phyloP scores from a whole-genome alignment of 345 rosid genomes.

The Brassica rapa region DNA sequence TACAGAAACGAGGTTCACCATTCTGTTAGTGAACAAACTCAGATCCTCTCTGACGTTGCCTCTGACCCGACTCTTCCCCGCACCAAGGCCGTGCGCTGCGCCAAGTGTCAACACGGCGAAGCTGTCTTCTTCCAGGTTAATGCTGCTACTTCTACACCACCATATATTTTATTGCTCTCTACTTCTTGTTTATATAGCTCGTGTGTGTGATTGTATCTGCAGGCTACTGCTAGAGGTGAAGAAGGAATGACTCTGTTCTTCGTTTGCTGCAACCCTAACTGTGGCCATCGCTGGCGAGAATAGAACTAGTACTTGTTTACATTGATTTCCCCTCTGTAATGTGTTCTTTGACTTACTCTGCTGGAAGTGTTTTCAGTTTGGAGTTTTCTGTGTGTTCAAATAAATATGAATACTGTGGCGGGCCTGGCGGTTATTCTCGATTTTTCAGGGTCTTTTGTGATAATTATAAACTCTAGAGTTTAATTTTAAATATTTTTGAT shows the following conservation, averaged over 20 bases:
- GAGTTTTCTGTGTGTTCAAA: too few relatives aligned
- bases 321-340: not conserved
- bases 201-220: conserved; percentile 26
- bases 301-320: conserved; percentile 4
- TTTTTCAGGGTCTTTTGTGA: too few relatives aligned
- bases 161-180: not conserved
- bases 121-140: conserved; percentile 86
- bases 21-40: conserved; percentile 68
- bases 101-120: conserved; percentile 57
- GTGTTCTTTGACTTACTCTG: too few relatives aligned
- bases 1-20: conserved; percentile 78
- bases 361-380: too few relatives aligned
- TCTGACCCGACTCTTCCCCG: conserved; percentile 89
- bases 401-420: too few relatives aligned
- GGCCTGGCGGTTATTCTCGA: too few relatives aligned
- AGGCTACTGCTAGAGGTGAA: conserved; percentile 91
- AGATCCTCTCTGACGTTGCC: conserved; percentile 71
- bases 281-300: conserved; percentile 87
- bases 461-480: too few relatives aligned
- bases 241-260: conserved; percentile 94
- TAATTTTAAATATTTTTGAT: too few relatives aligned
- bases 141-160: not conserved
- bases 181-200: not conserved
- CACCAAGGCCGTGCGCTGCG: conserved; percentile 65
- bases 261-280: conserved; percentile 90